These are phyloP conservation scores for Mortierella sp. DNA, from an alignment of 371 early-diverging fungal species.

Conservation along the genomic window DNA sequence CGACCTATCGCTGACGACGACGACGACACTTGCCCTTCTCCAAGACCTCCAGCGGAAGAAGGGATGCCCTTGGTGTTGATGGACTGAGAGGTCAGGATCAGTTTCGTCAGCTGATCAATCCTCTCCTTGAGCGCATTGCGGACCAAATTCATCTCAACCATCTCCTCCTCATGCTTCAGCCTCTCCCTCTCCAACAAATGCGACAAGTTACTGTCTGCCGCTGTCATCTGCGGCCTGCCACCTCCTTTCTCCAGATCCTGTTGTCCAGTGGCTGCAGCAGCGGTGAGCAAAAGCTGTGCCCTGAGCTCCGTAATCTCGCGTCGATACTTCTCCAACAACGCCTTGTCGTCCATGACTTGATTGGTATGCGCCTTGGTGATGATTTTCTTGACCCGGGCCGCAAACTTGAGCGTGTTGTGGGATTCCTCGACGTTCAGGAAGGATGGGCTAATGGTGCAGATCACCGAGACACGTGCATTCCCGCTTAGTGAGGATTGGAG, in stretches of 20 bases:
- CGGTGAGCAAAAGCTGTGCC: conserved; percentile 75
- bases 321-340: conserved; percentile 87
- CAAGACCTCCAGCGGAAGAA: background rate
- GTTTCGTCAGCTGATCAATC: conserved; percentile 84
- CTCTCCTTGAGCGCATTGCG: conserved; percentile 85
- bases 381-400: conserved; percentile 81
- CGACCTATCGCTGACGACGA: conserved; percentile 18
- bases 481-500: conserved; percentile 88
- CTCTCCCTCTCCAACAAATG: conserved; percentile 55
- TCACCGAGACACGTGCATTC: conserved; percentile 82
- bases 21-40: background rate
- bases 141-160: conserved; percentile 78
- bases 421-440: conserved; percentile 78
- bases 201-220: conserved; percentile 35
- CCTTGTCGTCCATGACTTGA: conserved; percentile 87
- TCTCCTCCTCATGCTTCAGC: conserved; percentile 80
- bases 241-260: conserved; percentile 2
- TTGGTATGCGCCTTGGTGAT: conserved; percentile 76
- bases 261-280: conserved; percentile 8
- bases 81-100: conserved; percentile 83
- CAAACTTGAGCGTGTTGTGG: conserved; percentile 90
- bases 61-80: conserved; percentile 35
- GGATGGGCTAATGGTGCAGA: conserved; percentile 86
- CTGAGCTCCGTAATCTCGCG: conserved; percentile 87
- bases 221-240: background rate